Percentiles rank a stretch among this genome's conserved stretches.
Conservation (phyloP, 192 early-diverging fungal genomes). For the Mortierella alpina region DNA sequence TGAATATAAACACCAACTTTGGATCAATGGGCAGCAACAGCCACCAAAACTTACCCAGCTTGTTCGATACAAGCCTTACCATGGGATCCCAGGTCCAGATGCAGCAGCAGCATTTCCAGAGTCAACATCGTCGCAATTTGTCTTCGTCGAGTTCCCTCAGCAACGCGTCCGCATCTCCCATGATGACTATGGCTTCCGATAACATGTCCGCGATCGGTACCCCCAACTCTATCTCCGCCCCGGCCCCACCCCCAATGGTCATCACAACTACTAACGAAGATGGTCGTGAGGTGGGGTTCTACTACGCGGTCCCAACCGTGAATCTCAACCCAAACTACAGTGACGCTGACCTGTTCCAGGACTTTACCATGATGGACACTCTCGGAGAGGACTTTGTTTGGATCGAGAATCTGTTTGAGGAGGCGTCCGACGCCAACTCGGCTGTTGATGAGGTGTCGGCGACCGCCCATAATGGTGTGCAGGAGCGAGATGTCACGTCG, state of each 20-base stretch:
- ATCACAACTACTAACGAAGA: constrained; percentile 38
- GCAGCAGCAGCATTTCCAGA: constrained; percentile 14
- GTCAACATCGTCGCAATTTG: constrained; percentile 13
- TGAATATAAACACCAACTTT: constrained; percentile 23
- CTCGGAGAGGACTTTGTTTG: constrained; percentile 47
- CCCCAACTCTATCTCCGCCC: background rate
- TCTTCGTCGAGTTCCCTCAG: constrained; percentile 3
- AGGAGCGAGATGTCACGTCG: background rate
- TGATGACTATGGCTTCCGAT: constrained; percentile 7
- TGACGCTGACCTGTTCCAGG: constrained; percentile 49
- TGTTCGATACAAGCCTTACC: constrained; percentile 31
- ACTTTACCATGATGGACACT: constrained; percentile 42
- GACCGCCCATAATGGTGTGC: background rate
- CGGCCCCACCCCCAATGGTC: constrained; percentile 11
- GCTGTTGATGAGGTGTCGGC: background rate
- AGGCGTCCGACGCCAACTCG: background rate
- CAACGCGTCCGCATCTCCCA: constrained; percentile 8
- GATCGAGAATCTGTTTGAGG: constrained; percentile 51
- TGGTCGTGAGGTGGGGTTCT: constrained; percentile 32
- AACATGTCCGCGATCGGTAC: background rate
- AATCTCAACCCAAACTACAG: constrained; percentile 37
- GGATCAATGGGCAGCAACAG: constrained; percentile 16
- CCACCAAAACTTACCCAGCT: constrained; percentile 28
- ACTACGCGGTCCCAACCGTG: constrained; percentile 40
- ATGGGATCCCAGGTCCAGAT: constrained; percentile 15